Percentiles rank a stretch among this genome's conserved stretches.
These are phyloP conservation scores for Vigna reflexopilosa DNA, from an alignment of 306 rosid genomes.

Conservation along the genomic window DNA sequence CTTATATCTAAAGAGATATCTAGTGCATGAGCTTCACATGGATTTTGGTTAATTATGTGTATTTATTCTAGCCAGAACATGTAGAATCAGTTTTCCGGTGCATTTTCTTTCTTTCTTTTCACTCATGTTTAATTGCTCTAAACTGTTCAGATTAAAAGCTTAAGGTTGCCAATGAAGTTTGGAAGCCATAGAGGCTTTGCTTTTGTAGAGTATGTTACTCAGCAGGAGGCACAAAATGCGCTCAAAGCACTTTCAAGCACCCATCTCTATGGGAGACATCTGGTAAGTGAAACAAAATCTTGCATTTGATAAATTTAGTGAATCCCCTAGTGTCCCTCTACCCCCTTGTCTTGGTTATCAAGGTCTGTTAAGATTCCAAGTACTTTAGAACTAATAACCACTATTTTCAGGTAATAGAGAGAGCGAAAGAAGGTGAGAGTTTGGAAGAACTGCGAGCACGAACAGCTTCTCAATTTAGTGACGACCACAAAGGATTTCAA, in stretches of 20 bases:
- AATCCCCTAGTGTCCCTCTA: background rate
- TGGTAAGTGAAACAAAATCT: constrained; percentile 66
- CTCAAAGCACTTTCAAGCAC: constrained; percentile 78
- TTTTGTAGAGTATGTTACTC: constrained; percentile 88
- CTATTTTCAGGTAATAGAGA: constrained; percentile 74
- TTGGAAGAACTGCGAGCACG: constrained; percentile 82
- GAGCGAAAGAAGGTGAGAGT: constrained; percentile 92
- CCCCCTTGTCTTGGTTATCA: background rate
- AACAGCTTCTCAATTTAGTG: constrained; percentile 73
- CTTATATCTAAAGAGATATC: background rate
- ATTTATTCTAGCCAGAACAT: background rate
- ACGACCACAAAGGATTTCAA: constrained; percentile 58
- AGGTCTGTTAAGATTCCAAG: background rate
- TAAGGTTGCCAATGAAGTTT: constrained; percentile 83
- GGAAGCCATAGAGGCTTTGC: constrained; percentile 95
- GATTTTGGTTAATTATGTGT: background rate
- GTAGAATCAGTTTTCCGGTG: background rate
- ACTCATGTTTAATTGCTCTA: constrained; percentile 29
- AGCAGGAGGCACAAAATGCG: constrained; percentile 88
- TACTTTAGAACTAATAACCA: constrained; percentile 6
- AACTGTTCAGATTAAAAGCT: constrained; percentile 75
- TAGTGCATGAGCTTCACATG: background rate
- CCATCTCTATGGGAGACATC: constrained; percentile 86
- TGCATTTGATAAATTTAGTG: background rate
- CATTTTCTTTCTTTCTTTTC: constrained; percentile 9